A percentile compares a stretch with the other conserved stretches of the same genome.
phyloP scores from a whole-genome alignment of 2,329 filamentous ascomycete species.

The Ascochyta fabae region DNA sequence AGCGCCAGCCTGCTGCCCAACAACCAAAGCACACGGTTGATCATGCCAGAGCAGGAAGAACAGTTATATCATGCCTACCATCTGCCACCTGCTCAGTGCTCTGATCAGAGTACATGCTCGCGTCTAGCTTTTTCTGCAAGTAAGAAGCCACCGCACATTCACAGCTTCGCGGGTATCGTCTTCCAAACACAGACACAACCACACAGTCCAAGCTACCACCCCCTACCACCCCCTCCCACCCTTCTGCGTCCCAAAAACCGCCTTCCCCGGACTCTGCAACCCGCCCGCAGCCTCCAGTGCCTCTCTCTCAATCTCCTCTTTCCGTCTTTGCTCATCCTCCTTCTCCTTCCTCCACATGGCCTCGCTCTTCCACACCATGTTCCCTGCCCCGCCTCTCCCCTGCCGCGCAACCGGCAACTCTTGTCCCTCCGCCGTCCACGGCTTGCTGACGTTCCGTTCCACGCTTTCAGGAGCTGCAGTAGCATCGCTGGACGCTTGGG shows the following conservation, averaged over 20 bases:
- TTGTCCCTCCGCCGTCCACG: conserved; percentile 45
- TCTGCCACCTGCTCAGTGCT: too few species aligned
- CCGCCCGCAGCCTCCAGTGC: conserved; percentile 48
- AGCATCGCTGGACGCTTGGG: conserved; percentile 30
- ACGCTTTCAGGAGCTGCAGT: conserved; percentile 36
- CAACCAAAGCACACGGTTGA: neutral
- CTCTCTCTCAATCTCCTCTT: conserved; percentile 46
- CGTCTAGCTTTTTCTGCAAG: too few species aligned
- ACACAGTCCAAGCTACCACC: neutral
- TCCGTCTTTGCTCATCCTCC: conserved; percentile 37
- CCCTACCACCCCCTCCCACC: conserved; percentile 19
- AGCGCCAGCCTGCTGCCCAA: neutral
- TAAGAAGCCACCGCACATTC: too few species aligned
- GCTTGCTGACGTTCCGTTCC: conserved; percentile 38
- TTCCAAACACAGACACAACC: neutral
- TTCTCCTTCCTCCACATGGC: conserved; percentile 40
- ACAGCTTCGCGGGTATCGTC: neutral
- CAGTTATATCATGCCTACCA: too few species aligned
- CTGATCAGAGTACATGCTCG: too few species aligned
- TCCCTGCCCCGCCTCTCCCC: conserved; percentile 57
- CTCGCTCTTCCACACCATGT: conserved; percentile 52
- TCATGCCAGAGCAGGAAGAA: neutral
- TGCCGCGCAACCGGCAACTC: conserved; percentile 44
- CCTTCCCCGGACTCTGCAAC: conserved; percentile 50
- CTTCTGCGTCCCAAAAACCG: conserved; percentile 46